These are phyloP conservation scores for Neurospora pannonica DNA, from an alignment of 495 filamentous ascomycete species.

Conservation along the genomic window DNA sequence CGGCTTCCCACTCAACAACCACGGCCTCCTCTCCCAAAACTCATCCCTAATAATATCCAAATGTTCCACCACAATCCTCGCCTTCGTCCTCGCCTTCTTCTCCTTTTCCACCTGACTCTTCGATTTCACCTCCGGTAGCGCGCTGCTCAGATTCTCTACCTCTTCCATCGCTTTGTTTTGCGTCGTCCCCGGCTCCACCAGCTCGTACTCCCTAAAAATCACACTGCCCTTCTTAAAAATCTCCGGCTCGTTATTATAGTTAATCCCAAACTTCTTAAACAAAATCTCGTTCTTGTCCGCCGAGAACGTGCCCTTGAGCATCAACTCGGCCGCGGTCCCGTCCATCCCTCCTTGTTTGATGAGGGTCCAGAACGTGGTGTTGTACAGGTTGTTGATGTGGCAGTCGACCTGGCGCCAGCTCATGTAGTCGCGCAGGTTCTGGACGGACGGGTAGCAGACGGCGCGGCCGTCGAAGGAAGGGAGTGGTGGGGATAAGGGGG, in stretches of 20 bases:
- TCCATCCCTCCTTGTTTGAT: conserved; percentile 68
- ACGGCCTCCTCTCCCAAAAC: conserved; percentile 82
- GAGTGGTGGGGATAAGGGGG: conserved; percentile 58
- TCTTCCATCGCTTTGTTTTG: conserved; percentile 22
- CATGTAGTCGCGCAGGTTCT: conserved; percentile 85
- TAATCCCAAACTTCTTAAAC: conserved; percentile 80
- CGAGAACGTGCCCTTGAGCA: conserved; percentile 68
- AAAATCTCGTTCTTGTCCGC: conserved; percentile 93
- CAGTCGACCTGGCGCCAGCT: conserved; percentile 96
- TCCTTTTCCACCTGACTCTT: conserved; percentile 72
- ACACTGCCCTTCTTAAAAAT: conserved; percentile 92
- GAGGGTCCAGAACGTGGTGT: conserved; percentile 91
- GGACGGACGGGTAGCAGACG: conserved; percentile 70
- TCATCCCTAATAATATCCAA: conserved; percentile 88
- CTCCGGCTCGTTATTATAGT: conserved; percentile 93
- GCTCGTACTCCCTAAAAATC: conserved; percentile 64
- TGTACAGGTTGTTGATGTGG: conserved; percentile 97
- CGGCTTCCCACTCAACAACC: conserved; percentile 71
- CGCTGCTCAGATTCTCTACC: conserved; percentile 21
- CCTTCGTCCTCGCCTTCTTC: conserved; percentile 63
- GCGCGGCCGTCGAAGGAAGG: conserved; percentile 90
- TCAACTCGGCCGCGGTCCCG: conserved; percentile 66
- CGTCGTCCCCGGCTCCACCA: conserved; percentile 39
- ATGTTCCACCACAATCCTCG: conserved; percentile 69
- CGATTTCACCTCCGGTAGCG: conserved; percentile 43